Evolutionary conservation across 208 protist species (phyloP), one percentile per base, ranked within the genome.

Genomic region (Tritrichomonas musculus): DNA sequence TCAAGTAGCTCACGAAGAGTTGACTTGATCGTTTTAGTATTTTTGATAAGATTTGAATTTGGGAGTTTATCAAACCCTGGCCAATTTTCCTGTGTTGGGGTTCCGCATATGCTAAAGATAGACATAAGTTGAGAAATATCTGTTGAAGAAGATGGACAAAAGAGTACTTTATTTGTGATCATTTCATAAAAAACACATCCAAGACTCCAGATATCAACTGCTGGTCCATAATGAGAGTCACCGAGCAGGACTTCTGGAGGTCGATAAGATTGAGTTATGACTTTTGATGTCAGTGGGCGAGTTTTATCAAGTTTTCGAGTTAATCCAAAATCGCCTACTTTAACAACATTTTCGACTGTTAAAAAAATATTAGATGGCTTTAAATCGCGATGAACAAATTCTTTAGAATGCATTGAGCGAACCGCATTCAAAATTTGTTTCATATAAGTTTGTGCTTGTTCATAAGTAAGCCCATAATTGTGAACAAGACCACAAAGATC

Each of bases 191-290:
- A 97, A 93, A 99, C 98, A 95, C 98, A 99, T 33, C 98, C 98
- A 66, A 99, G 96, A n/a, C 97, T 97, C 98, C 98, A 99, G 36
- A 99, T 96, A 94, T 99, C 98, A 0, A 99, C 97, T 20, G 97
- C 94, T 65, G 97, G 96, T 57, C 96, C 96, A 96, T 99, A 99
- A 41, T 96, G 69, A 25, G 97, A 97, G 84, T 97, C 96, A 8
- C 98, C 98, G 33, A 99, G 96, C n/a, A 99, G 95, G 69, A 99
- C 95, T 96, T 99, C 98, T 49, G 98, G 98, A 3, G 98, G 97
- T 39, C 98, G 97, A 94, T 99, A 99, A 97, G 98, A 99, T 17
- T 96, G 93, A 33, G 96, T 97, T 47, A 96, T 95, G 0, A 97
- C 96, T n/a, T 88, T 88, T 39, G 41, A 33, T 25, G 77, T 69